Evolutionary conservation across 2,329 filamentous ascomycete genomes (phyloP).

Genomic region (Periglandula ipomoeae): DNA sequence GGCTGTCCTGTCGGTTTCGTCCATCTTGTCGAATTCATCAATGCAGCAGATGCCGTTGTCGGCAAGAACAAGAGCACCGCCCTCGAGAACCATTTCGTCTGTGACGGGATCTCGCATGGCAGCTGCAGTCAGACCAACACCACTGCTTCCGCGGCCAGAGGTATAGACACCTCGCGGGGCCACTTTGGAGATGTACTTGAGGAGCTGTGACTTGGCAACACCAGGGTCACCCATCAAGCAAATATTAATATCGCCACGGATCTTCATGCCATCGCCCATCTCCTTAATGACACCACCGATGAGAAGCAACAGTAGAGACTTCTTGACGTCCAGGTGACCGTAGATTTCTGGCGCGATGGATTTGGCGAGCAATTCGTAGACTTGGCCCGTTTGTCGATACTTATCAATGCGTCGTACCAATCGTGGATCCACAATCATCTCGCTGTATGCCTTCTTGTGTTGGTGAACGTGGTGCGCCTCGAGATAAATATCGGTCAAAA

Average conservation of each 20-base stretch:
- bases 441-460: slow-evolving; percentile 97
- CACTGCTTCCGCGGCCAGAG: slow-evolving; percentile 70
- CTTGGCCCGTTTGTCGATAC: slow-evolving; percentile 74
- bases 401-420: slow-evolving; percentile 79
- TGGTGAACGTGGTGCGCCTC: slow-evolving; percentile 90
- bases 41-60: slow-evolving; percentile 83
- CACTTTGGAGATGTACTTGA: slow-evolving; percentile 98
- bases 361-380: slow-evolving; percentile 91
- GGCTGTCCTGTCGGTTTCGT: slow-evolving; percentile 71
- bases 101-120: slow-evolving; percentile 80
- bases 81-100: slow-evolving; percentile 77
- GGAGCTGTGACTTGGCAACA: slow-evolving; percentile 96
- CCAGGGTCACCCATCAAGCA: slow-evolving; percentile 98
- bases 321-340: slow-evolving; percentile 95
- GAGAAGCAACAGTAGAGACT: slow-evolving; percentile 86
- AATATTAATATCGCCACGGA: slow-evolving; percentile 97
- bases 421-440: slow-evolving; percentile 73
- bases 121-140: slow-evolving; percentile 72
- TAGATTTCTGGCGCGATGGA: slow-evolving; percentile 98
- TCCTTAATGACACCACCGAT: slow-evolving; percentile 95
- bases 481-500: slow-evolving; percentile 94
- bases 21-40: slow-evolving; percentile 86
- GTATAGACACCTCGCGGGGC: slow-evolving; percentile 86
- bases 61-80: slow-evolving; percentile 68
- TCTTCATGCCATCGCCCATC: slow-evolving; percentile 97